These are phyloP conservation scores for Gynandropsis gynandra DNA, from an alignment of 345 rosid species.

Conservation along the genomic window DNA sequence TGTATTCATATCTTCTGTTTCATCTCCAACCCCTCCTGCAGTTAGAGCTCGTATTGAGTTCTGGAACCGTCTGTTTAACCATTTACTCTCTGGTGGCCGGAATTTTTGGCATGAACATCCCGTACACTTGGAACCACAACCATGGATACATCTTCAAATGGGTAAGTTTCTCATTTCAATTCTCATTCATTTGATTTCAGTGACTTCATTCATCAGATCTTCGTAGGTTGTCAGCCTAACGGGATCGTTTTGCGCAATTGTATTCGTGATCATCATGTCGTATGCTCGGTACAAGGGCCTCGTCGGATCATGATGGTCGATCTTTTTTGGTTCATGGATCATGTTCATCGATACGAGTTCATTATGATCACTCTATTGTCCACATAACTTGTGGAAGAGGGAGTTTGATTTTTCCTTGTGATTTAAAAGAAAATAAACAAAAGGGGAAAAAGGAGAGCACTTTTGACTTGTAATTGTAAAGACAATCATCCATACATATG, in stretches of 20 bases:
- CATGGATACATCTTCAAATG: conserved; percentile 82
- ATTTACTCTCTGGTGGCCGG: conserved; percentile 71
- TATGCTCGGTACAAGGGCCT: conserved; percentile 84
- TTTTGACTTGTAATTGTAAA: conserved; percentile 10
- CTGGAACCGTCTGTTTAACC: conserved; percentile 62
- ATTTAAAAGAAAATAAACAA: background rate
- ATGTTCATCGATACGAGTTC: too few species aligned
- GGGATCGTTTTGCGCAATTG: conserved; percentile 30
- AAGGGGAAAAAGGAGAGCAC: background rate
- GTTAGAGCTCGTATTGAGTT: conserved; percentile 73
- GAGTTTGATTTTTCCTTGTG: background rate
- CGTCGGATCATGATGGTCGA: conserved; percentile 59
- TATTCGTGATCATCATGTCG: conserved; percentile 54
- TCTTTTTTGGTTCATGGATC: too few species aligned
- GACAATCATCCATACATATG: too few species aligned
- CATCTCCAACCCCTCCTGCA: conserved; percentile 30
- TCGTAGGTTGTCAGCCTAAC: conserved; percentile 58
- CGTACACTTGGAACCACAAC: conserved; percentile 59
- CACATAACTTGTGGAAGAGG: too few species aligned
- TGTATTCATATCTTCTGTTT: too few species aligned
- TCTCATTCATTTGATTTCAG: too few species aligned
- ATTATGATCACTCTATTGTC: too few species aligned
- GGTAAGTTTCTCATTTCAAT: too few species aligned
- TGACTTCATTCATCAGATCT: background rate
- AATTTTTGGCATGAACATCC: conserved; percentile 95